Evolutionary conservation across 2,329 filamentous ascomycete species (phyloP).

Genomic region (Periglandula ipomoeae): DNA sequence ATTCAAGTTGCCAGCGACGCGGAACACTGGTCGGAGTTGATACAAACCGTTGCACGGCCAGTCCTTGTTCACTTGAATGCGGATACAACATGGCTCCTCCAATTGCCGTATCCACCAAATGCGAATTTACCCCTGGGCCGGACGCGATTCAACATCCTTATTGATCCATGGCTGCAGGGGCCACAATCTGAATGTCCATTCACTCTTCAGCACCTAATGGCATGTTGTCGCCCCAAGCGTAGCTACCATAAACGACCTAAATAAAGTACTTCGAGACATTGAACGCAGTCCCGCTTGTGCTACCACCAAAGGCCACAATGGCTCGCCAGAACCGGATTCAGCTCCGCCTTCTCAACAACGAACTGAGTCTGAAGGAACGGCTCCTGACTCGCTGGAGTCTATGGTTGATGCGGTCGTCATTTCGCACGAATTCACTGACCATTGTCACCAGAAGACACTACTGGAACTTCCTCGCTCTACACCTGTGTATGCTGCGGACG

Average conservation of each 20-base stretch:
- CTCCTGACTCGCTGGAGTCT: slow-evolving; percentile 11
- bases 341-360: neutral
- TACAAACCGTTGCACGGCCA: slow-evolving; percentile 17
- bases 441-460: slow-evolving; percentile 55
- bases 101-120: slow-evolving; percentile 45
- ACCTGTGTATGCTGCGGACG: slow-evolving; percentile 50
- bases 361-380: slow-evolving; percentile 7
- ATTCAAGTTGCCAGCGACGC: slow-evolving; percentile 11
- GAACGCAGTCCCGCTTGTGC: slow-evolving; percentile 22
- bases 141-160: slow-evolving; percentile 52
- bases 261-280: slow-evolving; percentile 38
- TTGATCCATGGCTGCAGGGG: slow-evolving; percentile 58
- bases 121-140: slow-evolving; percentile 32
- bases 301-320: neutral
- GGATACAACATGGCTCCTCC: slow-evolving; percentile 59
- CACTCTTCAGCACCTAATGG: slow-evolving; percentile 58
- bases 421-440: slow-evolving; percentile 60
- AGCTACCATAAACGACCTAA: slow-evolving; percentile 44
- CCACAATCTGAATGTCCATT: slow-evolving; percentile 53
- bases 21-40: slow-evolving; percentile 13
- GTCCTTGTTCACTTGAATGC: slow-evolving; percentile 57
- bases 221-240: slow-evolving; percentile 47
- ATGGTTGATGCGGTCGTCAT: slow-evolving; percentile 51
- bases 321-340: neutral
- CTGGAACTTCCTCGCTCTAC: slow-evolving; percentile 41